Evolutionary conservation across 371 early-diverging fungal genomes (phyloP).

Genomic region (Smittium mucronatum): DNA sequence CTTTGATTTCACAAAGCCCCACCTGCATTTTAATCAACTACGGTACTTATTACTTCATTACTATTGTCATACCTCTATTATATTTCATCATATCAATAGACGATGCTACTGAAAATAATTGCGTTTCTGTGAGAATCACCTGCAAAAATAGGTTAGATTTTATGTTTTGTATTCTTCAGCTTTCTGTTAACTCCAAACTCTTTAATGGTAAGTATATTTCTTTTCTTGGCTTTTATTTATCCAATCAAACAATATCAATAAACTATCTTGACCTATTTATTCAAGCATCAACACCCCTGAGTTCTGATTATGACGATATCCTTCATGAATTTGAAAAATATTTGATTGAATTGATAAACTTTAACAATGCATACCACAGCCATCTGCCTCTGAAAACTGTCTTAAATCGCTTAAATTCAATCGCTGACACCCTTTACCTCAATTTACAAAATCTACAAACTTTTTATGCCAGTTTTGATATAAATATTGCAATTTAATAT

Average conservation of each 20-base stretch:
- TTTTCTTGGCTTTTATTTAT: no score
- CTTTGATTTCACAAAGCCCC: neutral
- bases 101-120: no score
- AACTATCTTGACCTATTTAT: no score
- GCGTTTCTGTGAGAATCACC: neutral
- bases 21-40: no score
- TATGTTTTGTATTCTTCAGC: neutral
- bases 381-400: neutral
- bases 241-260: no score
- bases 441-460: neutral
- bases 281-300: no score
- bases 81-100: no score
- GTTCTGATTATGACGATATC: neutral
- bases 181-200: neutral
- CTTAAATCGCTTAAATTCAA: neutral
- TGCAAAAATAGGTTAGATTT: neutral
- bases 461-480: no score
- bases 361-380: neutral
- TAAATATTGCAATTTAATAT: no score
- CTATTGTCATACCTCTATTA: no score
- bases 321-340: neutral
- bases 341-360: neutral
- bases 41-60: no score
- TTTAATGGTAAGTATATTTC: neutral
- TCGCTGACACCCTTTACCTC: neutral